These are phyloP conservation scores for Aureobasidium sp. DNA, from an alignment of 2,329 filamentous ascomycete species.

Conservation along the genomic window DNA sequence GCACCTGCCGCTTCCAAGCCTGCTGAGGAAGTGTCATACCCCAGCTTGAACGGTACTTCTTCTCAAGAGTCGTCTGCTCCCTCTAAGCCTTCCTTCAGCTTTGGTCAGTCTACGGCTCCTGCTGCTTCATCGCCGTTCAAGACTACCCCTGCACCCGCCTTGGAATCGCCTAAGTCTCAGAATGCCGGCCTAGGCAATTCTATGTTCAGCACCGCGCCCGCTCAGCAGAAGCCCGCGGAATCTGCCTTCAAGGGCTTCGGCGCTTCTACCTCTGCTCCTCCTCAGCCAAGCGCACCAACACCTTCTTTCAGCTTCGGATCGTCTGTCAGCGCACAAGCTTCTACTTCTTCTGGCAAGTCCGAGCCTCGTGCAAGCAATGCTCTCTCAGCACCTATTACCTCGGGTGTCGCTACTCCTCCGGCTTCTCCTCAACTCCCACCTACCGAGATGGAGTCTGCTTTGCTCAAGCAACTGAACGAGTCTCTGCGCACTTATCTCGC, in stretches of 20 bases:
- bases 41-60: background rate
- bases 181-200: background rate
- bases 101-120: background rate
- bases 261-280: background rate
- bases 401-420: conserved; percentile 5
- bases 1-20: background rate
- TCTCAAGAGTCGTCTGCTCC: background rate
- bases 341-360: background rate
- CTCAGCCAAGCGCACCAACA: background rate
- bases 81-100: background rate
- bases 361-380: background rate
- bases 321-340: background rate
- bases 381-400: background rate
- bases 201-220: background rate
- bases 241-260: conserved; percentile 11
- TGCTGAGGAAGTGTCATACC: conserved; percentile 1
- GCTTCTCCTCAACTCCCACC: conserved; percentile 1
- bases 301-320: background rate
- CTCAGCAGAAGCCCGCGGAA: conserved; percentile 3
- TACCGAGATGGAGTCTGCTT: background rate
- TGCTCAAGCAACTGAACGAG: conserved; percentile 6
- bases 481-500: background rate
- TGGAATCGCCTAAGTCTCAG: background rate
- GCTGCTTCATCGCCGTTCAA: conserved; percentile 7
- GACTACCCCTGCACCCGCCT: background rate